Percentiles rank a stretch among this genome's conserved stretches.
Evolutionary conservation across 2,329 filamentous ascomycete genomes (phyloP).

Genomic region (Cytospora mali): DNA sequence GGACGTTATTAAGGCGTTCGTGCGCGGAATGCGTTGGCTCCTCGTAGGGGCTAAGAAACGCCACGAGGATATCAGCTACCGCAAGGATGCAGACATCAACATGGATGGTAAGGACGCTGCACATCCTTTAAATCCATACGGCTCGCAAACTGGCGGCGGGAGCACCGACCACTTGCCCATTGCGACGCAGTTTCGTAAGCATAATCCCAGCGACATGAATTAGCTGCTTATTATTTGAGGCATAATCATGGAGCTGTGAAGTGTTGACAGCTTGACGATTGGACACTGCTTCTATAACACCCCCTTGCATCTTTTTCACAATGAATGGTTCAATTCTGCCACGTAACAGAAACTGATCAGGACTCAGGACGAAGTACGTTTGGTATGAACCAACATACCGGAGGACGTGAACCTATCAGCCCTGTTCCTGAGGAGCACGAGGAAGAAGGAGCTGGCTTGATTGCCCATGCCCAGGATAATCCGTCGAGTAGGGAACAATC

Average conservation of each 20-base stretch:
- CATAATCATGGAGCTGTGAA: slow-evolving; percentile 20
- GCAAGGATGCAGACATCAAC: slow-evolving; percentile 38
- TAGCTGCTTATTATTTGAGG: slow-evolving; percentile 22
- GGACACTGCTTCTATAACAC: not conserved
- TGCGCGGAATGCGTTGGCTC: slow-evolving; percentile 78
- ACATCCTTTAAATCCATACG: slow-evolving; percentile 34
- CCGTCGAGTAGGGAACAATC: slow-evolving; percentile 27
- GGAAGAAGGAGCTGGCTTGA: slow-evolving; percentile 38
- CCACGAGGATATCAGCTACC: slow-evolving; percentile 55
- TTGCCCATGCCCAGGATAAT: slow-evolving; percentile 42
- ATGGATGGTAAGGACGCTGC: slow-evolving; percentile 37
- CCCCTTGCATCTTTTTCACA: not conserved
- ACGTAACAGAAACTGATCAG: slow-evolving; percentile 10
- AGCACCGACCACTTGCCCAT: slow-evolving; percentile 46
- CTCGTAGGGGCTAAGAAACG: slow-evolving; percentile 71
- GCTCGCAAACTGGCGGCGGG: slow-evolving; percentile 33
- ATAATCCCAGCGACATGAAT: slow-evolving; percentile 18
- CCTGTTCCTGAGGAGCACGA: slow-evolving; percentile 23
- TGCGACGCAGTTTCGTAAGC: slow-evolving; percentile 41
- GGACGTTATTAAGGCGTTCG: slow-evolving; percentile 81
- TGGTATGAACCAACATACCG: slow-evolving; percentile 28
- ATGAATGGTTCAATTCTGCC: not conserved
- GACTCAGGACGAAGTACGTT: slow-evolving; percentile 33
- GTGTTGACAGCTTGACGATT: slow-evolving; percentile 4
- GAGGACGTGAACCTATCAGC: slow-evolving; percentile 16